Evolutionary conservation across 805 yeast species (phyloP), one percentile per base, ranked within the genome.

Genomic region (Yarrowia osloensis): DNA sequence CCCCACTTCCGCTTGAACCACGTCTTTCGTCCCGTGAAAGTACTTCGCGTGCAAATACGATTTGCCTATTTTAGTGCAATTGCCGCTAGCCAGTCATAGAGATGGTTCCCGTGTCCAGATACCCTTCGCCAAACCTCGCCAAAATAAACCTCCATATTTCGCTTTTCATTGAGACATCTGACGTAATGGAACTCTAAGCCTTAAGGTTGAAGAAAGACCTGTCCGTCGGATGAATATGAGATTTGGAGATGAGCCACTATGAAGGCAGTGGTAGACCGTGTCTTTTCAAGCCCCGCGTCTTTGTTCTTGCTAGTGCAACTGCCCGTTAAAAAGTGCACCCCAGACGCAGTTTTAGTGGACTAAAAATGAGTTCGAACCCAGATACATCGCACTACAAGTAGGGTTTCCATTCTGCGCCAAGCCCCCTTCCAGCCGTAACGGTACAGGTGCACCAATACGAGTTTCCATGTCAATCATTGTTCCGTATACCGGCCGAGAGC

Each of bases 371-470:
- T 33, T 50, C 21, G 21, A 50, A 33, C 40, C 40, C 57, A 31
- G 57, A 50, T 26, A 50, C 57, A 50, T 50, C 57, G 55, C 55
- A 50, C 40, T 50, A 49, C 39, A 8, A 31, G 40, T 50, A 50
- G 57, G 21, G 39, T 50, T 50, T 33, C 57, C 40, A 50, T 50
- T 50, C 57, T 50, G 40, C 57, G 57, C 29, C 57, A 50, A 50
- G 57, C 57, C 57, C 40, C 39, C 39, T 21, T 31, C n/a, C n/a
- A 19, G 26, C 57, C 57, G 57, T 22, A 33, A 33, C 40, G 57
- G 57, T 50, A 50, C 19, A 50, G 40, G 40, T 50, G 40, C 40
- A 50, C 57, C 57, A 15, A 50, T 33, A 33, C 57, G 40, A 50
- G 57, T 31, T 21, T 33, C 15, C 40, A 17, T 13, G 40, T 15